Conservation (phyloP, 345 rosid genomes). For the Syzygium jambos region DNA sequence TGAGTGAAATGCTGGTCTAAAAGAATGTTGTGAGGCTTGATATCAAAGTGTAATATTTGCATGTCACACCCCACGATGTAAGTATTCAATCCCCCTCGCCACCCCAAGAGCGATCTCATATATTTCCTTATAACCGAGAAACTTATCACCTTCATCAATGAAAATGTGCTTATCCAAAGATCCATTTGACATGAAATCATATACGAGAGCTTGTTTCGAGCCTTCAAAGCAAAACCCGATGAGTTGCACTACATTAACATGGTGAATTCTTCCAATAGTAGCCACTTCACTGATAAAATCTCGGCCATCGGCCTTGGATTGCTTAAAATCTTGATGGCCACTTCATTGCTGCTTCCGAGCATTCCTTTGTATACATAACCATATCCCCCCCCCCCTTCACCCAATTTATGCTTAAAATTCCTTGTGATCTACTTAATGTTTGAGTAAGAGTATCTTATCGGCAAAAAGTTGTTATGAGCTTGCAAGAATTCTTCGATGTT, state of each 20-base stretch:
- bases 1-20: background rate
- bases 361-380: background rate
- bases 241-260: background rate
- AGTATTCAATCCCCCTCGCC: background rate
- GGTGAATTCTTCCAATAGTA: background rate
- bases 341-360: background rate
- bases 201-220: background rate
- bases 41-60: background rate
- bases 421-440: background rate
- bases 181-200: background rate
- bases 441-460: background rate
- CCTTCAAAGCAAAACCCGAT: background rate
- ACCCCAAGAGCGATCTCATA: background rate
- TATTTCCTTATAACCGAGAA: background rate
- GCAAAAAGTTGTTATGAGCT: background rate
- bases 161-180: background rate
- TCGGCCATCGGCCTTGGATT: background rate
- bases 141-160: too few relatives aligned
- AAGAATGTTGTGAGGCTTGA: background rate
- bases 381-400: background rate
- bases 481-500: background rate
- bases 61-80: background rate
- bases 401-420: background rate
- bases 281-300: background rate
- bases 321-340: background rate